Base-by-base conservation (phyloP, 768 basidiomycete species). In the Hypholoma fasciculare region DNA sequence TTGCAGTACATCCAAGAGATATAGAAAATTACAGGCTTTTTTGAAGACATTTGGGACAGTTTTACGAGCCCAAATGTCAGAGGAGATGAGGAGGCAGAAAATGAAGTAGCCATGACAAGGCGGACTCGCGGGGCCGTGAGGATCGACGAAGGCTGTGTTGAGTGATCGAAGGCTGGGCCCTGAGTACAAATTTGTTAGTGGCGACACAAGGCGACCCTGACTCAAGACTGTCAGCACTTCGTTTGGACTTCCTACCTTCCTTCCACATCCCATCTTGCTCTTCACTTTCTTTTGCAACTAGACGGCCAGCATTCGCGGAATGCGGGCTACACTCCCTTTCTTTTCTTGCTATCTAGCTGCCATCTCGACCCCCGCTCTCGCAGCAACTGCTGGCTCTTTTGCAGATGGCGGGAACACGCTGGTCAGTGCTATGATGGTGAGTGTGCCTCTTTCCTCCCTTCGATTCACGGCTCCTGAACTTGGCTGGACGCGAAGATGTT, bases 371-470 rank as follows among this genome's bases (percentile, higher is more conserved):
- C 70, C 73, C 7, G 71, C 66, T 23, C 57, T 68, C 30, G 77
- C 78, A 19, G 69, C 67, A 34, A 72, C 67, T 51, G 70, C 75
- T 43, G 82, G 82, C 49, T 72, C 78, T 12, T 80, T 82, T 58
- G 73, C 66, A 23, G 74, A 78, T 66, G 80, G 71, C 54, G 82
- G 82, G 8, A 68, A 75, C 59, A 80, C 79, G 6, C 67, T 72
- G 39, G 71, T 82, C 57, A 82, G 80, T 64, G 80, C 78, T 9
- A 80, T 82, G 81, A 82, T 82, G 82, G 80, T 82, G 48, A 27
- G 34, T 44, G 20, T 49, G 39, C 38, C 47, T 51, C 6, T 23
- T 76, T 69, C 7, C 34, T 9, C 48, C 54, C n/a, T 36, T 27
- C 12, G 17, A 39, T 48, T 44, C 36, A 7, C 44, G 50, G 53